phyloP scores from a whole-genome alignment of 495 filamentous ascomycete genomes.

The Aspergillus bridgeri region DNA sequence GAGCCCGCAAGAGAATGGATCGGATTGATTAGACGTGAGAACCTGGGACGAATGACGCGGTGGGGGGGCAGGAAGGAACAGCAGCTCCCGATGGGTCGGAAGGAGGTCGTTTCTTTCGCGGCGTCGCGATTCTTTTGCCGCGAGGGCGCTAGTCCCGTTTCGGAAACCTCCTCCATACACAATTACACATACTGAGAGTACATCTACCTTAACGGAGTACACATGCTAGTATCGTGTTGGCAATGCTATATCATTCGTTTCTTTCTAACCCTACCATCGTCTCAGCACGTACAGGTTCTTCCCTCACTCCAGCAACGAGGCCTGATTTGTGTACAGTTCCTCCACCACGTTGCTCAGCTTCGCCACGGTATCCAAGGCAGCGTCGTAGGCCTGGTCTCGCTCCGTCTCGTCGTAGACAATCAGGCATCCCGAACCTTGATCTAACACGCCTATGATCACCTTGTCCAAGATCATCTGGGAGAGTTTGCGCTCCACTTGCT shows the following conservation, averaged over 20 bases:
- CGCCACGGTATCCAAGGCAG: slow-evolving; percentile 90
- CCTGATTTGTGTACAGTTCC: slow-evolving; percentile 95
- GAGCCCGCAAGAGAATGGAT: slow-evolving; percentile 8
- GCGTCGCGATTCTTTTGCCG: slow-evolving; percentile 42
- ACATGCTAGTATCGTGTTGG: slow-evolving; percentile 8
- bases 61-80: slow-evolving; percentile 1
- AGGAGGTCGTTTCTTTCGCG: background rate
- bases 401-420: slow-evolving; percentile 96
- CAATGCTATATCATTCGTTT: slow-evolving; percentile 28
- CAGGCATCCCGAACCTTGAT: slow-evolving; percentile 95
- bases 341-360: slow-evolving; percentile 98
- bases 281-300: background rate
- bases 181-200: too few species aligned
- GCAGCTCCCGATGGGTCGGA: slow-evolving; percentile 1
- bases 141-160: slow-evolving; percentile 39
- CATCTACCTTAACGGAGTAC: too few species aligned
- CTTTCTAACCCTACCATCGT: slow-evolving; percentile 14
- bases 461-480: slow-evolving; percentile 99
- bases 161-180: slow-evolving; percentile 7
- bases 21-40: background rate
- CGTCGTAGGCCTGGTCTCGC: slow-evolving; percentile 89
- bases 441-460: slow-evolving; percentile 94
- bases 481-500: slow-evolving; percentile 96
- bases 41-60: background rate
- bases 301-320: slow-evolving; percentile 82